Percentiles rank a stretch among this genome's conserved stretches.
Evolutionary conservation across 2,329 filamentous ascomycete species (phyloP).

Genomic region (Aspergillus pseudoglaucus): DNA sequence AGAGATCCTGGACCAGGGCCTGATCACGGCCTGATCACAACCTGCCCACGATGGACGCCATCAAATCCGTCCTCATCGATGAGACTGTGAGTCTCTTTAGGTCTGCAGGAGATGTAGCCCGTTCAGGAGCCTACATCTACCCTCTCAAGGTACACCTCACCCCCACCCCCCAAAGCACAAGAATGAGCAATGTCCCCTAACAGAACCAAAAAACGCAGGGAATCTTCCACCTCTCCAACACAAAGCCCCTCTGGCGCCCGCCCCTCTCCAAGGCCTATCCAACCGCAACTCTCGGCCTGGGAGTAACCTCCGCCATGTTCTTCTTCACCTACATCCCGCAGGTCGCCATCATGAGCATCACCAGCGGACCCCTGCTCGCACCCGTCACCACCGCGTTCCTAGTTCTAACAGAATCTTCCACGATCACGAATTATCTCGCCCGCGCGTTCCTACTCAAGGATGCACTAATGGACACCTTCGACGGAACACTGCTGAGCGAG

Average conservation of each 20-base stretch:
- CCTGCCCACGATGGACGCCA: conserved; percentile 35
- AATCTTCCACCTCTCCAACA: conserved; percentile 53
- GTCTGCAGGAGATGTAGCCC: conserved; percentile 62
- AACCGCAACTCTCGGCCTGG: conserved; percentile 63
- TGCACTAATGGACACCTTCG: conserved; percentile 81
- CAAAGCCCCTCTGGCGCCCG: conserved; percentile 55
- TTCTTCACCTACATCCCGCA: conserved; percentile 80
- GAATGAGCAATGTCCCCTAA: background rate
- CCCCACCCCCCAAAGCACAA: too few species aligned
- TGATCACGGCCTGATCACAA: background rate
- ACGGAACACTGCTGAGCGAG: conserved; percentile 57
- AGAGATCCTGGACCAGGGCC: background rate
- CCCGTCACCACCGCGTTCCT: conserved; percentile 56
- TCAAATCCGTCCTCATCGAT: conserved; percentile 56
- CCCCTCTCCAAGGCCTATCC: conserved; percentile 51
- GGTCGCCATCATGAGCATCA: conserved; percentile 71
- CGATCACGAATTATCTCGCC: conserved; percentile 47
- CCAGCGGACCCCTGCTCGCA: conserved; percentile 68
- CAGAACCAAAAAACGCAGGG: conserved; percentile 37
- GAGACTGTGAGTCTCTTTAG: conserved; percentile 63
- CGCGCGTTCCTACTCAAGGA: conserved; percentile 73
- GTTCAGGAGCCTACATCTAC: conserved; percentile 76
- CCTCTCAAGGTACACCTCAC: conserved; percentile 58
- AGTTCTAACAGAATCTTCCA: conserved; percentile 51
- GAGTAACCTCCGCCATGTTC: conserved; percentile 76